Evolutionary conservation across 306 rosid species (phyloP), one percentile per base, ranked within the genome.

Genomic region (Dalbergia cochinchinensis): DNA sequence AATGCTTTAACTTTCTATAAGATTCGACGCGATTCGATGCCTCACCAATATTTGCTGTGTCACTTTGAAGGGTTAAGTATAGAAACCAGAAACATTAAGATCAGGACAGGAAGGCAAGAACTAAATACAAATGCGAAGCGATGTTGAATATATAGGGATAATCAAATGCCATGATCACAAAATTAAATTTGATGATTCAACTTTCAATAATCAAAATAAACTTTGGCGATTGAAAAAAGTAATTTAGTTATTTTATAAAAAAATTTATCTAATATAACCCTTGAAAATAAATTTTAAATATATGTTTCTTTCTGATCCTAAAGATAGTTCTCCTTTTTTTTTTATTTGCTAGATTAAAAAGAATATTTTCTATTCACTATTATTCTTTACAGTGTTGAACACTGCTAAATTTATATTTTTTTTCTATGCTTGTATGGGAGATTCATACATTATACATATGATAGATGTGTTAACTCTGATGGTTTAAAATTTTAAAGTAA

Each of bases 11-110:
- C 68, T 65, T 64, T 71, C 55, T 67, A 61, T 5, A 62, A 14
- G 31, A 26, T 26, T 26, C 31, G 31, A 26, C 31, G 31, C 31
- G 45, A 79, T 62, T 79, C 47, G 58, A 50, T 64, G 58, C 20
- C 55, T 69, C 59, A 13, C 54, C 54, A 51, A 31, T 9, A 48
- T 48, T 41, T 51, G 50, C 3, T 5, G 76, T 53, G 83, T 89
- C 87, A 61, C 65, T 78, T 78, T 59, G 63, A 78, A 69, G 54
- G 18, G 33, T 7, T 69, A 4, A 12, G 63, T 59, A 70, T 59
- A 37, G 41, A 37, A 37, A 37, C 41, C 7, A 48, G 11, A 61
- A 44, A 58, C 76, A 10, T 18, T 6, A 47, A 78, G 26, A 69
- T 58, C 26, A 5, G n/a, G 41, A 78, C 26, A 5, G n/a, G 41